These are phyloP conservation scores for Saccharomyces jurei DNA, from an alignment of 805 yeast species.

Conservation along the genomic window DNA sequence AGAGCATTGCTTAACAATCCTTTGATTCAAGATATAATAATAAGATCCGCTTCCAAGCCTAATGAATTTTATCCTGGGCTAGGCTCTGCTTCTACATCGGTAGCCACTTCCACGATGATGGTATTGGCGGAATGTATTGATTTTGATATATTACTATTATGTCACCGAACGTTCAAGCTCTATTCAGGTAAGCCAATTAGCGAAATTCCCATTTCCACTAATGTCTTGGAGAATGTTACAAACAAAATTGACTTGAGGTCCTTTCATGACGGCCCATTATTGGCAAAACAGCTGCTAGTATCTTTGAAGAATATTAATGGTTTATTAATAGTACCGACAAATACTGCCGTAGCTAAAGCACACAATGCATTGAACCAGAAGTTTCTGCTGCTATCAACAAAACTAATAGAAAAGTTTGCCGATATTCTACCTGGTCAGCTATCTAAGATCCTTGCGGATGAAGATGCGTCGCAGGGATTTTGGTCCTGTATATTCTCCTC, in stretches of 20 bases:
- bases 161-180: slow-evolving; percentile 34
- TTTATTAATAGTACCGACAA: slow-evolving; percentile 19
- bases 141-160: slow-evolving; percentile 40
- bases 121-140: slow-evolving; percentile 36
- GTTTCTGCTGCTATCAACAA: slow-evolving; percentile 27
- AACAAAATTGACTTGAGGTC: slow-evolving; percentile 19
- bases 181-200: slow-evolving; percentile 25
- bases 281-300: slow-evolving; percentile 24
- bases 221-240: slow-evolving; percentile 27
- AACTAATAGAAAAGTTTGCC: slow-evolving; percentile 33
- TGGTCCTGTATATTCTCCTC: slow-evolving; percentile 73
- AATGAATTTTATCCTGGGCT: slow-evolving; percentile 23
- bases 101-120: slow-evolving; percentile 30
- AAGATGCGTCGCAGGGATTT: slow-evolving; percentile 48
- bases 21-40: slow-evolving; percentile 27
- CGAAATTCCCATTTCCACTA: slow-evolving; percentile 26
- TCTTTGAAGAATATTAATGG: slow-evolving; percentile 30
- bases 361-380: slow-evolving; percentile 25
- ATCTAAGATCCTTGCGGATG: slow-evolving; percentile 34
- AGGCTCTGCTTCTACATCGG: slow-evolving; percentile 24
- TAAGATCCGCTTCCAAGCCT: slow-evolving; percentile 28
- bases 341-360: slow-evolving; percentile 12
- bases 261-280: slow-evolving; percentile 26
- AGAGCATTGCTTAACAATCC: slow-evolving; percentile 38
- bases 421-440: slow-evolving; percentile 34